Base-by-base conservation (phyloP, 2,329 filamentous ascomycete genomes). In the Hymenoscyphus salicellus region DNA sequence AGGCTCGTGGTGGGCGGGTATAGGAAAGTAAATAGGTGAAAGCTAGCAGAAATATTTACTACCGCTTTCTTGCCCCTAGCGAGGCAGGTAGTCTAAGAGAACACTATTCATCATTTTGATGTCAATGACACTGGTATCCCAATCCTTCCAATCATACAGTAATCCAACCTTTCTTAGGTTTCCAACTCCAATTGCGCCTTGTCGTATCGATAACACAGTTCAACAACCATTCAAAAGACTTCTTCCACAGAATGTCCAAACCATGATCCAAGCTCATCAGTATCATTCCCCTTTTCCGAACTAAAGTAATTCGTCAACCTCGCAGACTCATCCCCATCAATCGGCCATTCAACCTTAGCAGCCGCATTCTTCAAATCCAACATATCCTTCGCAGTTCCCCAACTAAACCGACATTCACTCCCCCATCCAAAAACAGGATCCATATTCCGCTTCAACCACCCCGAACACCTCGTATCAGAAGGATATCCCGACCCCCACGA, bases 401-500 rank as follows among this genome's bases (percentile, higher is more conserved):
- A 99, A 74, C 93, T 97, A 74, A 97, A 98, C 4, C 95, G 84
- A 75, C 92, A 96, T 78, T 98, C 93, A 28, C 85, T 85, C 0
- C 94, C 93, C 94, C 95, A 99, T 16, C 95, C 95, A 79, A 98
- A 99, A 1, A 98, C 79, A 2, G 92, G 91, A 74, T 99, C 89
- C 88, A 97, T 94, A 69, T 94, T 95, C 46, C 80, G 80, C 78
- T 88, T 91, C 75, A 99, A 76, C 94, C 95, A 99, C 26, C 79
- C 77, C 1, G 89, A 86, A 72, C 93, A 96, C 67, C 90, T 85
- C 23, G 83, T 87, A 78, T 99, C 95, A 0, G 90, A 92, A 0
- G 95, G 95, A 76, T 99, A 99, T 0, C 95, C 95, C 0, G 92
- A 96, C 0, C 95, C 95, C 93, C 95, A 97, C 30, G 79, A 81